Evolutionary conservation across 495 filamentous ascomycete genomes (phyloP), one percentile per base, ranked within the genome.

Genomic region (Pyronema omphalodes): DNA sequence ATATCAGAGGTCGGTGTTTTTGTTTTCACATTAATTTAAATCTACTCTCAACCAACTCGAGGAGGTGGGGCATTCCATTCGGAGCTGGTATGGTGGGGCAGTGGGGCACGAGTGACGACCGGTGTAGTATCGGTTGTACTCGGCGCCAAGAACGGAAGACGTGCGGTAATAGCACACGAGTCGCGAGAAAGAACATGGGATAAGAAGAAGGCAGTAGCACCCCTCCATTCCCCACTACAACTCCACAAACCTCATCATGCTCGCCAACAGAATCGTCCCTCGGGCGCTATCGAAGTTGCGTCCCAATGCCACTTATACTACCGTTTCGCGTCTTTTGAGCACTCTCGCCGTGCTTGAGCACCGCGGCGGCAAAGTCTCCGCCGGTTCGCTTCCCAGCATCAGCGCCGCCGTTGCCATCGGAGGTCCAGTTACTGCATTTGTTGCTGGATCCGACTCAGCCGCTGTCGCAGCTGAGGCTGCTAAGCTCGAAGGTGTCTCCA

Each of bases 311-410:
- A 29, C 23, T 29, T 29, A 29, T 5, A 5, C 23, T 5, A 29
- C 23, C 39, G 39, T 43, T 17, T 12, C 39, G 19, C 57, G 60
- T 12, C 73, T 93, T 51, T 74, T 94, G 47, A 94, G 86, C 44
- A 88, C 86, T 44, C 78, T 98, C 37, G 88, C 88, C 39, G 70
- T 96, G 44, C 80, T 98, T 57, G 91, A 98, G 69, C 91, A 98
- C 69, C 81, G 81, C 65, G 84, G 93, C 60, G 91, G 93, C 56
- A 80, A 87, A 68, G 76, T 98, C 58, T 82, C 84, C 61, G 68
- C 71, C 57, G 81, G 84, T 1, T 95, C 91, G 2, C 73, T 95
- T 11, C 82, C 86, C 57, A 84, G 88, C 40, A 74, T 98, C 46
- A 86, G 82, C 3, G 91, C 93, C 4, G 93, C 87, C 17, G 74